Evolutionary conservation across 176 grass and related monocot genomes (phyloP), one percentile per base, ranked within the genome.

Genomic region (Triticum timopheevii): DNA sequence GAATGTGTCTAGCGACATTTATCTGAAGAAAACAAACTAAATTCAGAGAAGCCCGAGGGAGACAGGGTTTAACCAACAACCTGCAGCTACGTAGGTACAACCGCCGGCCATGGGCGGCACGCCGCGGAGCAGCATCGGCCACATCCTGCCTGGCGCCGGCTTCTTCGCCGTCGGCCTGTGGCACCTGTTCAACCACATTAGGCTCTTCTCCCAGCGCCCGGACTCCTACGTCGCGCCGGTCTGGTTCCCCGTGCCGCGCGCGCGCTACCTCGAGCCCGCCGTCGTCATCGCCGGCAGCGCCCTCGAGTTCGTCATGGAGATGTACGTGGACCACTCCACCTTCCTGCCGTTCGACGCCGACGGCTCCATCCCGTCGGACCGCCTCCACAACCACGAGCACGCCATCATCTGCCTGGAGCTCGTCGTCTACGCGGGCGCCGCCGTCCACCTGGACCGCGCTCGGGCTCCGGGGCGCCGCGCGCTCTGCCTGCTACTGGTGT

Each of bases 331-430:
- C 64, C 92, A 90, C 78, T 88, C 79, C 4, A 88, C 78, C 10
- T 31, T 91, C 84, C 86, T 91, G 1, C 92, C 92, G 17, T 89
- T 94, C 89, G 92, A 84, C 65, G 83, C 83, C 13, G 87, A 94
- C 87, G 92, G 92, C 6, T 84, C 87, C 68, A 92, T 94, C 86
- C 92, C 92, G 9, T 78, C 87, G 1, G 84, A 63, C 81, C 89
- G 90, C 4, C 90, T 94, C 52, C 92, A 94, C 89, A 94, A 94
- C 90, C 90, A 89, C 81, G 90, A 94, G 87, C 92, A 92, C 78
- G 89, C 90, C 76, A 24, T 89, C 87, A 89, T 94, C 70, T 91
- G 89, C 70, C 54, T 89, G 16, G 54, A 70, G 6, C 90, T 94
- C 25, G 52, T 89, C 80, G 64, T 92, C 63, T 94, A 94, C 81